Evolutionary conservation across 768 basidiomycete species (phyloP), one percentile per base, ranked within the genome.

Genomic region (Galerina marginata): DNA sequence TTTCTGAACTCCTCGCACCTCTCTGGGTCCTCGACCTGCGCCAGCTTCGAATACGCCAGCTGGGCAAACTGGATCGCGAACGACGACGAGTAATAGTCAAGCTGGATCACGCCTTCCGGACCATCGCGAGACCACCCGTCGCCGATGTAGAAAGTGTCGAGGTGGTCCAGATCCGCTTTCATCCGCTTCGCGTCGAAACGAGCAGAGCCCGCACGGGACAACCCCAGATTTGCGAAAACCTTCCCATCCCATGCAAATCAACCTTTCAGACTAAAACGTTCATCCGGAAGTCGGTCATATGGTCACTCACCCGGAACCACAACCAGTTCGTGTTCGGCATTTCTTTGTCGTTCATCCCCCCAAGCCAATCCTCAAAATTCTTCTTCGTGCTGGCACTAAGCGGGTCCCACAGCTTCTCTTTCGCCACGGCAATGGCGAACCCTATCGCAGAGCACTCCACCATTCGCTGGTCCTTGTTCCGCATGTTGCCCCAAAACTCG

Each of bases 321-420:
- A 93, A 78, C 89, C 90, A 91, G 67, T 92, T 92, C 6, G 90
- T 91, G 68, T 91, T 89, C 25, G 90, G 89, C 89, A 92, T 91
- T 62, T 88, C 83, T 77, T 91, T 91, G 72, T 88, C 87, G 68
- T 91, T 92, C 83, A 92, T 91, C 0, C 87, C 84, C 7, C 86
- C 84, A 3, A 92, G 77, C 87, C 90, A 92, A 10, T 74, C 74
- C 63, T 85, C 88, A 40, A 91, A 79, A 60, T 86, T 81, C 59
- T 71, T 72, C 73, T 87, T 87, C 10, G 80, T 83, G 59, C 80
- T 74, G 3, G 78, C 75, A 52, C 75, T 77, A n/a, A 90, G 70
- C 14, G 81, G 81, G 67, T 88, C 82, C 83, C 87, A 91, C 16
- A 92, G 72, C 58, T 85, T 78, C 63, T 90, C 84, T 38, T 81